A percentile compares a stretch with the other conserved stretches of the same genome.
These are phyloP conservation scores for Sphagnum fallax DNA, from an alignment of 228 moss, liverwort and hornwort genomes.

Conservation along the genomic window DNA sequence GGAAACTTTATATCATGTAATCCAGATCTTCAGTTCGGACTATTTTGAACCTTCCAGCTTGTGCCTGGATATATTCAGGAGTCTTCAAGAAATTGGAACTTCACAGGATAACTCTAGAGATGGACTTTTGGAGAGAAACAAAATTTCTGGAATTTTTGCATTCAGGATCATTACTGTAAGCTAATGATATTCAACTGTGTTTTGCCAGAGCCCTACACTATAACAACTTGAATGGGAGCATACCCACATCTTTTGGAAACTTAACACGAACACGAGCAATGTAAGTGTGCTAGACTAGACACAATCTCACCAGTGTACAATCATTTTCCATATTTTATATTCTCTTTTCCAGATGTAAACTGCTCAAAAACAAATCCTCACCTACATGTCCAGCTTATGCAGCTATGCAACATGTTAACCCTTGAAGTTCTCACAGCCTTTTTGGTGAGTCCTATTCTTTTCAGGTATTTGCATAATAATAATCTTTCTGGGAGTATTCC, in stretches of 20 bases:
- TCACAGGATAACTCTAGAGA: too few species aligned
- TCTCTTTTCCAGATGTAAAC: too few species aligned
- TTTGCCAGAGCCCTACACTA: conserved; percentile 27
- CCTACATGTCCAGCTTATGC: neutral
- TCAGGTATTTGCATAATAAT: conserved; percentile 48
- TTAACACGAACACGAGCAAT: conserved; percentile 25
- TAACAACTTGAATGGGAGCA: conserved; percentile 34
- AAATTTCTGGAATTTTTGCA: neutral
- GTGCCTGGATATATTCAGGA: too few species aligned
- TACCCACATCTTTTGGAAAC: conserved; percentile 35
- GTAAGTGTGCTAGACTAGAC: conserved; percentile 17
- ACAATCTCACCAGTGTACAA: neutral
- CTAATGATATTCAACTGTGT: neutral
- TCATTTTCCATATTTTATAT: too few species aligned
- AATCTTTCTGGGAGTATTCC: conserved; percentile 28
- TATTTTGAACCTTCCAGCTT: neutral
- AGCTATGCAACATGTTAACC: neutral
- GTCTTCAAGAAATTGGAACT: too few species aligned
- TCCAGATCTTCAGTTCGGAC: neutral
- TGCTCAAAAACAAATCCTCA: too few species aligned
- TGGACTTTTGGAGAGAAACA: too few species aligned
- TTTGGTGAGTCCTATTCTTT: neutral
- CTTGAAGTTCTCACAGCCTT: neutral
- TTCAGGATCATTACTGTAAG: neutral
- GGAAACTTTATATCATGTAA: neutral